These are phyloP conservation scores for Metarhizium album DNA, from an alignment of 2,329 filamentous ascomycete genomes.

Conservation along the genomic window DNA sequence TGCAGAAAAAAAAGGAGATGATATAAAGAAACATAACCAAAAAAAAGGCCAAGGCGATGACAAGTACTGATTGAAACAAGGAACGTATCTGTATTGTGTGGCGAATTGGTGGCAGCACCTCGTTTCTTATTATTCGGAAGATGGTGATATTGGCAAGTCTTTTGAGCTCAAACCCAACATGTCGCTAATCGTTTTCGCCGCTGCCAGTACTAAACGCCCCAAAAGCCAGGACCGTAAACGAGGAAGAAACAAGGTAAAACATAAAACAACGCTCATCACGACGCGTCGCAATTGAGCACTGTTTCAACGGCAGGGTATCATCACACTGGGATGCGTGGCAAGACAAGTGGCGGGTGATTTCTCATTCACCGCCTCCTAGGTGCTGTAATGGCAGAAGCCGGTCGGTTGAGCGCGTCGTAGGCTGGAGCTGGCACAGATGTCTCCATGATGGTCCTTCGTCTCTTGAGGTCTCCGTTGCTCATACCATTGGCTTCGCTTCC, in stretches of 20 bases:
- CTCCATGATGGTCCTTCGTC: constrained; percentile 67
- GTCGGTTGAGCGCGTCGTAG: constrained; percentile 39
- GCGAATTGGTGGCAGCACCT: constrained; percentile 6
- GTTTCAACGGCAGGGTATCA: not conserved
- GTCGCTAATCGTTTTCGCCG: not conserved
- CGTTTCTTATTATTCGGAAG: not conserved
- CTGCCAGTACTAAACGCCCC: not conserved
- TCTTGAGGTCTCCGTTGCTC: constrained; percentile 55
- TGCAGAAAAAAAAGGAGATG: constrained; percentile 10
- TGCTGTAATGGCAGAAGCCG: constrained; percentile 33
- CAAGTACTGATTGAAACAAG: not conserved
- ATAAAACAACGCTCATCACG: not conserved
- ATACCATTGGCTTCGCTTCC: constrained; percentile 36
- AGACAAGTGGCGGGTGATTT: not conserved
- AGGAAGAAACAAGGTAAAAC: not conserved
- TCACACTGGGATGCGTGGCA: not conserved
- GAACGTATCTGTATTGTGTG: constrained; percentile 9
- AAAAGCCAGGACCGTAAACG: not conserved
- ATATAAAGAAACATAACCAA: constrained; percentile 11
- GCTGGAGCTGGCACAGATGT: constrained; percentile 37
- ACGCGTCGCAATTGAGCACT: not conserved
- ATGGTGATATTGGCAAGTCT: not conserved
- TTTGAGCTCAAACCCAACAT: not conserved
- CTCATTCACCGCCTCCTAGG: constrained; percentile 26
- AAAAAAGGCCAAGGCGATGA: constrained; percentile 4